phyloP scores from a whole-genome alignment of 441 rosid species.

The Macaranga tanarius region DNA sequence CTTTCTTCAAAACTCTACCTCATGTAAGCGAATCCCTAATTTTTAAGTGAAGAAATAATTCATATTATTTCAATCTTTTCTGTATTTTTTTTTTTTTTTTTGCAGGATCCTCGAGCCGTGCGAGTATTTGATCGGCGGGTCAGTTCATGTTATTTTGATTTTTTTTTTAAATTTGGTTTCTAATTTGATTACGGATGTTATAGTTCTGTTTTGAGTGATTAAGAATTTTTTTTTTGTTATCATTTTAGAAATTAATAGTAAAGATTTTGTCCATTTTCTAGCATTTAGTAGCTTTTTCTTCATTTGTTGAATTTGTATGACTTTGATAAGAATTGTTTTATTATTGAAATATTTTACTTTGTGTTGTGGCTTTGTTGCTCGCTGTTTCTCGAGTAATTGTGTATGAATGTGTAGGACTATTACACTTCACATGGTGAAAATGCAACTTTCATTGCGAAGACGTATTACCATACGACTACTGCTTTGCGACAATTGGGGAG shows the following conservation, averaged over 20 bases:
- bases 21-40: slow-evolving; percentile 41
- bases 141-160: slow-evolving; percentile 30
- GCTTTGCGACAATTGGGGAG: slow-evolving; percentile 72
- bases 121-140: slow-evolving; percentile 96
- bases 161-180: background rate
- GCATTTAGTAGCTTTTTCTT: too few species aligned
- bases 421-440: slow-evolving; percentile 90
- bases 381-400: background rate
- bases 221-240: too few species aligned
- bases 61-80: background rate
- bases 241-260: too few species aligned
- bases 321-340: background rate
- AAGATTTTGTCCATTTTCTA: too few species aligned
- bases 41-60: too few species aligned
- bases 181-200: too few species aligned
- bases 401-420: slow-evolving; percentile 54
- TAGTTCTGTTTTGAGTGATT: too few species aligned
- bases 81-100: background rate
- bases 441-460: slow-evolving; percentile 83
- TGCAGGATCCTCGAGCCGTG: slow-evolving; percentile 84
- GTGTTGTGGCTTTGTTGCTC: background rate
- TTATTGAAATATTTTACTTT: background rate
- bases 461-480: slow-evolving; percentile 85
- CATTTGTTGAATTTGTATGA: background rate
- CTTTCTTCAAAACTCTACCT: slow-evolving; percentile 91